Evolutionary conservation across 2,329 filamentous ascomycete species (phyloP), one percentile per base, ranked within the genome.

Genomic region (Colletotrichum cuscutae): DNA sequence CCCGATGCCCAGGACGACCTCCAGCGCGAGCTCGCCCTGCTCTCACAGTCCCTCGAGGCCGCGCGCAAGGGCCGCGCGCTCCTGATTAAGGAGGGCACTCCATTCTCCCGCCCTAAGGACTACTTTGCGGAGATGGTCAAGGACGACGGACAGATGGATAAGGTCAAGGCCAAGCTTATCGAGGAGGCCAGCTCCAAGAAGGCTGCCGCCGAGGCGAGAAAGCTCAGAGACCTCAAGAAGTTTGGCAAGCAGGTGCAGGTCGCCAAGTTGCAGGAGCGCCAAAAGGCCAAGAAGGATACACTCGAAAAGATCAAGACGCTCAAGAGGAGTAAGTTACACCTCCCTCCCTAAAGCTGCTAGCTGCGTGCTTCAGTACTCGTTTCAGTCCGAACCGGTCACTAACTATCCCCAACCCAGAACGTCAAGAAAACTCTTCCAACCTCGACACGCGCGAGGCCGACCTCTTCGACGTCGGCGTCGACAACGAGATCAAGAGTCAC

Each of bases 121-220:
- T 99, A 97, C 86, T 99, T 99, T 79, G 97, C 97, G 57, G 97
- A 99, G 88, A 99, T 98, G 95, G 92, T 98, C 79, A 98, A 98
- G 90, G 94, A 93, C 79, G 97, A 99, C 81, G 96, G 97, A 79
- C 97, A 98, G 83, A 99, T 99, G 97, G 94, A 94, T 81, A 95
- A 94, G 88, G 94, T 99, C 81, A 97, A 97, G 88, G 91, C 92
- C 79, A 97, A 97, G 88, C 87, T 98, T 79, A 89, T 98, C 75
- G 95, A 98, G 79, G 95, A 97, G 80, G 97, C 96, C 0, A 94
- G 96, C 12, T 88, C 91, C 74, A 98, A 98, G 89, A 98, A 98
- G 87, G 96, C 97, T 1, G 90, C 95, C 32, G 92, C 94, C 28
- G 97, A 99, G 83, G 97, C 97, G 7, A 91, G 95, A 81, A 95